phyloP scores from a whole-genome alignment of 2,329 filamentous ascomycete genomes.

The Macrophomina phaseolina region DNA sequence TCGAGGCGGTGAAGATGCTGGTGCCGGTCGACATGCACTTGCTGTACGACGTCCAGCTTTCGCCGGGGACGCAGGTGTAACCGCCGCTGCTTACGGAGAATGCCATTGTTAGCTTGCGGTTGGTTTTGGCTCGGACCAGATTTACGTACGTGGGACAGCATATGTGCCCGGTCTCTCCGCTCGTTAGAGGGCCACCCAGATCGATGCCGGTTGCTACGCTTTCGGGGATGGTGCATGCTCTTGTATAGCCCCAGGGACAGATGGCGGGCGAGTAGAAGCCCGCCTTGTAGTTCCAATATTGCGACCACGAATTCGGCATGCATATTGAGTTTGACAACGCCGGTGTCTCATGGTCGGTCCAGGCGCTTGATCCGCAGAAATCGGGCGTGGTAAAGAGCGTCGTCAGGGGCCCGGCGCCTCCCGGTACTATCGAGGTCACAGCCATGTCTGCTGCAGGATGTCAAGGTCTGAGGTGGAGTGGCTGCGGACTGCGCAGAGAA shows the following conservation, averaged over 20 bases:
- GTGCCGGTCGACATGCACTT: neutral
- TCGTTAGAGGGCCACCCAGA: neutral
- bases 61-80: neutral
- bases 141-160: constrained; percentile 14
- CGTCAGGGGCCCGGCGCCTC: neutral
- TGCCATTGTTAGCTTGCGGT: neutral
- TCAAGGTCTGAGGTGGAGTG: neutral
- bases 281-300: neutral
- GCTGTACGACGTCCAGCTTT: neutral
- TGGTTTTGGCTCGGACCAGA: neutral
- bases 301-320: neutral
- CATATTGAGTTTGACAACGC: constrained; percentile 15
- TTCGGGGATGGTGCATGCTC: neutral
- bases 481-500: neutral
- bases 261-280: constrained; percentile 15
- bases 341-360: neutral
- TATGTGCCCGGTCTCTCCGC: constrained; percentile 7
- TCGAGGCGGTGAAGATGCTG: neutral
- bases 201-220: neutral
- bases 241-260: constrained; percentile 1
- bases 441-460: neutral
- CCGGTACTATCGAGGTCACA: neutral
- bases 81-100: neutral
- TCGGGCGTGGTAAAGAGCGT: constrained; percentile 11
- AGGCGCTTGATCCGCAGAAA: neutral